Conservation (phyloP, 768 basidiomycete species). For the Pulveroboletus sp. region DNA sequence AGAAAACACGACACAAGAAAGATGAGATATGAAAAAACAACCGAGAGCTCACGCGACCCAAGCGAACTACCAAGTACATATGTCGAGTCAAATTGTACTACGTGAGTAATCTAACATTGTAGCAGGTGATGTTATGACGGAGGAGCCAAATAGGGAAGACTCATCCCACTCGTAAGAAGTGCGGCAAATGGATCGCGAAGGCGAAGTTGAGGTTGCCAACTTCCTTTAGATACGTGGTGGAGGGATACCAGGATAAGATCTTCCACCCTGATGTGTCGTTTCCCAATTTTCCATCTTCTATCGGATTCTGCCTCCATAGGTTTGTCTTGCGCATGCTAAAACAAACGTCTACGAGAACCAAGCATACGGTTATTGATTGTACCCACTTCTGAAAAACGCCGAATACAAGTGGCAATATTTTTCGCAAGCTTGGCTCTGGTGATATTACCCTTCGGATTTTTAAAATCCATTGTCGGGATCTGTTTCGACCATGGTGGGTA, state of each 20-base stretch:
- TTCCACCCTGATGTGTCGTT: slow-evolving; percentile 53
- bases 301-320: slow-evolving; percentile 67
- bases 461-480: slow-evolving; percentile 80
- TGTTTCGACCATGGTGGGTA: slow-evolving; percentile 77
- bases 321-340: slow-evolving; percentile 47
- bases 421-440: slow-evolving; percentile 75
- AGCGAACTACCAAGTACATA: background rate
- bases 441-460: slow-evolving; percentile 74
- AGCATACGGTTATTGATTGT: background rate
- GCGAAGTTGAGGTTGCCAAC: slow-evolving; percentile 79
- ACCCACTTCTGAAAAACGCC: slow-evolving; percentile 62
- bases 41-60: too few relatives aligned
- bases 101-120: too few relatives aligned
- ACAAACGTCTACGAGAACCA: slow-evolving; percentile 5
- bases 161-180: slow-evolving; percentile 1
- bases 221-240: slow-evolving; percentile 80
- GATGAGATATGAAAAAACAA: too few relatives aligned
- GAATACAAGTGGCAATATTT: slow-evolving; percentile 74
- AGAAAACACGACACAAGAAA: background rate
- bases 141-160: background rate
- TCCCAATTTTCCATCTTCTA: slow-evolving; percentile 60
- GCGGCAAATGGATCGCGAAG: slow-evolving; percentile 26
- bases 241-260: slow-evolving; percentile 74
- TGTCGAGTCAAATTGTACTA: too few relatives aligned
- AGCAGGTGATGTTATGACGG: background rate